A percentile compares a stretch with the other conserved stretches of the same genome.
Evolutionary conservation across 768 basidiomycete genomes (phyloP).

Genomic region (Roridomyces roridus): DNA sequence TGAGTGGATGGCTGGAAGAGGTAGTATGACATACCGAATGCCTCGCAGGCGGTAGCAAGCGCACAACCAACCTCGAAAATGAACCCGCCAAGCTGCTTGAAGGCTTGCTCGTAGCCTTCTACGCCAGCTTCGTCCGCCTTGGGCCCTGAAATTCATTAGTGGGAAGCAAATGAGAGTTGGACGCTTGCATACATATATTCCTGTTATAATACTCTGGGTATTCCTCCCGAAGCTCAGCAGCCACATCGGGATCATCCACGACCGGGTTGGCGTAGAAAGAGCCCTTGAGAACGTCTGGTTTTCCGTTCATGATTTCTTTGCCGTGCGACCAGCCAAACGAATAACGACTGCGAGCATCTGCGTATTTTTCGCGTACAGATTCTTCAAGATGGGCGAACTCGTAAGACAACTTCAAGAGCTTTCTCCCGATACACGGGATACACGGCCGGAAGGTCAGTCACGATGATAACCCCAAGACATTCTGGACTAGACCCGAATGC

Average conservation of each 20-base stretch:
- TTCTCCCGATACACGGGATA: slow-evolving; percentile 71
- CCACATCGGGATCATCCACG: slow-evolving; percentile 68
- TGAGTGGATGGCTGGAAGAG: background rate
- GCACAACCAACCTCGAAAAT: slow-evolving; percentile 84
- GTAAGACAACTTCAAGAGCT: slow-evolving; percentile 77
- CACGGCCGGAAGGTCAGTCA: slow-evolving; percentile 68
- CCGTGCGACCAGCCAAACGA: slow-evolving; percentile 99
- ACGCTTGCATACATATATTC: slow-evolving; percentile 76
- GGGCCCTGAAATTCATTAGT: slow-evolving; percentile 58
- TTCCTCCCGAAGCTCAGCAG: slow-evolving; percentile 53
- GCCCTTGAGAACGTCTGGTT: slow-evolving; percentile 87
- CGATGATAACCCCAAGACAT: slow-evolving; percentile 81
- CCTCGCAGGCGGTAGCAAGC: slow-evolving; percentile 88
- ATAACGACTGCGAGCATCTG: slow-evolving; percentile 74
- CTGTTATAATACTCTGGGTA: slow-evolving; percentile 87
- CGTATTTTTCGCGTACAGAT: slow-evolving; percentile 70
- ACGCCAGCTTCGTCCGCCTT: slow-evolving; percentile 58
- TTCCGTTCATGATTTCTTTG: slow-evolving; percentile 72
- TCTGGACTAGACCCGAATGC: slow-evolving; percentile 84
- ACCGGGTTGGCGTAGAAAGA: slow-evolving; percentile 93
- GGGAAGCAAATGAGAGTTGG: background rate
- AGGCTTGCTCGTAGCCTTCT: slow-evolving; percentile 83
- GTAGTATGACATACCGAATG: slow-evolving; percentile 70
- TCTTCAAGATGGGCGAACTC: slow-evolving; percentile 78
- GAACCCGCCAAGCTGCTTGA: slow-evolving; percentile 87